Percentiles rank a stretch among this genome's conserved stretches.
Evolutionary conservation across 2,329 filamentous ascomycete genomes (phyloP).

Genomic region (Cercospora citrullina): DNA sequence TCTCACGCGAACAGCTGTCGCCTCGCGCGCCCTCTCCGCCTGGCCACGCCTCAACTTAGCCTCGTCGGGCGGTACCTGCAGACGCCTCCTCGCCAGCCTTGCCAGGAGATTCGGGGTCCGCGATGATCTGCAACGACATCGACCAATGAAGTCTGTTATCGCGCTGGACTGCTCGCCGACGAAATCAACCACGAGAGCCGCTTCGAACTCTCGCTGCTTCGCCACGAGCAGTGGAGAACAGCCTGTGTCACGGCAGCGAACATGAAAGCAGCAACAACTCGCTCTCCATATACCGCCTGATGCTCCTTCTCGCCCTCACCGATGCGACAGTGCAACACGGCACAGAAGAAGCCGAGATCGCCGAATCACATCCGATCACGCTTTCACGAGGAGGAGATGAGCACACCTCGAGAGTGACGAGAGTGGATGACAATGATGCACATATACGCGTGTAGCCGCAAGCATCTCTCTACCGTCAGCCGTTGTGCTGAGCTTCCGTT

Average conservation of each 20-base stretch:
- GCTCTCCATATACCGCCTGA: not conserved
- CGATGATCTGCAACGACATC: slow-evolving; percentile 5
- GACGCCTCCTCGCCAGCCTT: slow-evolving; percentile 1
- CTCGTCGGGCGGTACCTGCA: slow-evolving; percentile 8
- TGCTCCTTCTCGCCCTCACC: not conserved
- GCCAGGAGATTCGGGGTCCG: slow-evolving; percentile 1
- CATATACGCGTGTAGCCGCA: not conserved
- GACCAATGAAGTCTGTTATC: slow-evolving; percentile 5
- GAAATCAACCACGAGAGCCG: not conserved
- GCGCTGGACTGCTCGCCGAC: not conserved
- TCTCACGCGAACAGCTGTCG: not conserved
- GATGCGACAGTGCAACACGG: not conserved
- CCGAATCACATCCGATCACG: not conserved
- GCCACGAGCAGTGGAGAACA: not conserved
- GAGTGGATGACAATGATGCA: not conserved
- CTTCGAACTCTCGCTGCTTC: not conserved
- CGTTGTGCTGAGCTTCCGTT: not conserved
- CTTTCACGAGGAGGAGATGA: not conserved
- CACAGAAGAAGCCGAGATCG: not conserved
- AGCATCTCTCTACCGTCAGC: not conserved
- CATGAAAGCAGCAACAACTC: not conserved
- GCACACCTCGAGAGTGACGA: not conserved
- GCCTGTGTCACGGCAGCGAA: not conserved
- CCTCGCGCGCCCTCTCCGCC: not conserved
- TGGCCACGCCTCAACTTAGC: not conserved